Evolutionary conservation across 2,329 filamentous ascomycete genomes (phyloP).

Genomic region (Pseudogymnoascus sp.): DNA sequence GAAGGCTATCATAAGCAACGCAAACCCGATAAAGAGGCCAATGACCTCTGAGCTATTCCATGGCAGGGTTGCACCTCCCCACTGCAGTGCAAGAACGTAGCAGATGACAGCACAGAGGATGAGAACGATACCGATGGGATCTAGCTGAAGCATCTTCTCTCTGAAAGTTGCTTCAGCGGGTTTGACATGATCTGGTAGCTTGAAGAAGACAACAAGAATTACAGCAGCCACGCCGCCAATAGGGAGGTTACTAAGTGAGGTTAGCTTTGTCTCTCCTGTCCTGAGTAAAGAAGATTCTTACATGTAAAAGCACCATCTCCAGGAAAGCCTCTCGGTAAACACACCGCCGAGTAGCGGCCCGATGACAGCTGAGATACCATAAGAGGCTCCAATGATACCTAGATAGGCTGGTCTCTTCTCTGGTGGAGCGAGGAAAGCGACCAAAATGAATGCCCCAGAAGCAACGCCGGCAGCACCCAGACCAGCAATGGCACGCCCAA

Average conservation of each 20-base stretch:
- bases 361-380: slow-evolving; percentile 23
- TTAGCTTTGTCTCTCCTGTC: background rate
- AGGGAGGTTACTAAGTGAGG: slow-evolving; percentile 32
- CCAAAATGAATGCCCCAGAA: slow-evolving; percentile 34
- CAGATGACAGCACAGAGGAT: slow-evolving; percentile 37
- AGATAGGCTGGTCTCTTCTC: slow-evolving; percentile 27
- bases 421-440: slow-evolving; percentile 27
- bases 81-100: slow-evolving; percentile 40
- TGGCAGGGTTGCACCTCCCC: slow-evolving; percentile 35
- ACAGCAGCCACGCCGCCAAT: slow-evolving; percentile 32
- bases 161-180: slow-evolving; percentile 30
- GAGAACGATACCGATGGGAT: slow-evolving; percentile 36
- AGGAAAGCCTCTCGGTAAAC: slow-evolving; percentile 31
- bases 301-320: slow-evolving; percentile 35
- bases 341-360: slow-evolving; percentile 31
- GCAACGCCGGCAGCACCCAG: slow-evolving; percentile 25
- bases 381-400: slow-evolving; percentile 25
- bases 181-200: slow-evolving; percentile 32
- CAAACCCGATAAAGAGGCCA: slow-evolving; percentile 35
- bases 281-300: background rate
- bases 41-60: slow-evolving; percentile 36
- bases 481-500: slow-evolving; percentile 28
- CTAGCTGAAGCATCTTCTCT: slow-evolving; percentile 41
- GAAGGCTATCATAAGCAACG: slow-evolving; percentile 28
- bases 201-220: slow-evolving; percentile 36